These are phyloP conservation scores for Pyrrhoderma noxium DNA, from an alignment of 1,284 basidiomycete genomes.

Conservation along the genomic window DNA sequence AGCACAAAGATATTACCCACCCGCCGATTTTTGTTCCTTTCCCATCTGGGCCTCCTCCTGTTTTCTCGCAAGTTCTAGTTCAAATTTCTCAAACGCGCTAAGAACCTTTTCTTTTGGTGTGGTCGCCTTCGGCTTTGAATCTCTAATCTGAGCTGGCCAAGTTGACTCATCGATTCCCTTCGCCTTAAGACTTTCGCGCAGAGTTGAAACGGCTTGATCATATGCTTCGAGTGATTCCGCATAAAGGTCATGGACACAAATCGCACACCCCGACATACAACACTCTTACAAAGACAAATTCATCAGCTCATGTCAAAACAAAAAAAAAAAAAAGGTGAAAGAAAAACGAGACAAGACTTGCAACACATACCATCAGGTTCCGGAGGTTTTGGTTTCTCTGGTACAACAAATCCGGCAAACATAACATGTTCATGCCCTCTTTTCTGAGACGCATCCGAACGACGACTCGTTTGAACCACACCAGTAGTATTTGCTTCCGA, in stretches of 20 bases:
- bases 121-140: constrained; percentile 13
- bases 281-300: constrained; percentile 48
- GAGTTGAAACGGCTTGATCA: constrained; percentile 42
- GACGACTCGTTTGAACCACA: neutral
- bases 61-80: constrained; percentile 42
- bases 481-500: neutral
- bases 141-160: constrained; percentile 50
- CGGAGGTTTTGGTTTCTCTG: constrained; percentile 51
- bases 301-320: neutral
- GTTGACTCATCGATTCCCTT: constrained; percentile 46
- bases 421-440: constrained; percentile 23
- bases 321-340: neutral
- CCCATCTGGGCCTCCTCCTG: neutral
- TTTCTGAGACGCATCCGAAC: neutral
- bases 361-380: constrained; percentile 60
- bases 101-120: constrained; percentile 31
- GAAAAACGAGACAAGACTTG: constrained; percentile 15
- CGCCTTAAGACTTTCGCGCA: constrained; percentile 44
- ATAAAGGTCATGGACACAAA: constrained; percentile 86
- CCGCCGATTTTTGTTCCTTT: no score
- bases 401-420: constrained; percentile 52
- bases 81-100: constrained; percentile 63
- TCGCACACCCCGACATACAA: constrained; percentile 87
- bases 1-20: no score
- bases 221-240: constrained; percentile 70